Evolutionary conservation across 352 stramenopile species (phyloP).

Genomic region (Pythium volutum): DNA sequence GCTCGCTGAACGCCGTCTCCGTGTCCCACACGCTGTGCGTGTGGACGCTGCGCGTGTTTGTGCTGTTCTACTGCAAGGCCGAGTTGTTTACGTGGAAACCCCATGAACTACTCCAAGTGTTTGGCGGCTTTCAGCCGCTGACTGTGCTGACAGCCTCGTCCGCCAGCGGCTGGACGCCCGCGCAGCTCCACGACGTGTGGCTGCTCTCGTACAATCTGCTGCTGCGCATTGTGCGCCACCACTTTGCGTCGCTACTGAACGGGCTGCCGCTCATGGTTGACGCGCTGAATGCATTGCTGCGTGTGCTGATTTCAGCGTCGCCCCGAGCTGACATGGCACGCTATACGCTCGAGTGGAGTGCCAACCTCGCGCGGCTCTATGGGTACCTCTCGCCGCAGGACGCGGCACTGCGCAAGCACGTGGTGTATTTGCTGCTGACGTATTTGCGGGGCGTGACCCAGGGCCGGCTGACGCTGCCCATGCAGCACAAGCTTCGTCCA

Average conservation of each 20-base stretch:
- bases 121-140: slow-evolving; percentile 65
- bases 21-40: slow-evolving; percentile 25
- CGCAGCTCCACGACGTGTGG: slow-evolving; percentile 71
- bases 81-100: slow-evolving; percentile 81
- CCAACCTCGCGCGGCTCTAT: slow-evolving; percentile 83
- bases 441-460: slow-evolving; percentile 63
- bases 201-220: slow-evolving; percentile 75
- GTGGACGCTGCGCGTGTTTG: slow-evolving; percentile 61
- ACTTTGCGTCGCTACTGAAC: slow-evolving; percentile 68
- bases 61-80: slow-evolving; percentile 68
- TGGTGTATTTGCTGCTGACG: slow-evolving; percentile 77
- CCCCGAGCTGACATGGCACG: background rate
- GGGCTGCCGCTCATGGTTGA: slow-evolving; percentile 65
- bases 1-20: slow-evolving; percentile 23
- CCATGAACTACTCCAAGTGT: slow-evolving; percentile 65
- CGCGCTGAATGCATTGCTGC: slow-evolving; percentile 61
- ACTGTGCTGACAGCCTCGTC: slow-evolving; percentile 25
- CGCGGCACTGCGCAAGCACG: slow-evolving; percentile 75
- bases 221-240: slow-evolving; percentile 71
- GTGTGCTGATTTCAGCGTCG: slow-evolving; percentile 44
- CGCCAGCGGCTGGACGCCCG: slow-evolving; percentile 18
- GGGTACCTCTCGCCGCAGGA: slow-evolving; percentile 86
- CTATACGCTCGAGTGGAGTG: slow-evolving; percentile 54
- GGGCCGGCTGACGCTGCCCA: slow-evolving; percentile 46
- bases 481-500: slow-evolving; percentile 68